Percentiles rank a stretch among this genome's conserved stretches.
phyloP scores from a whole-genome alignment of 371 early-diverging fungal species.

The Rhizopus microsporus region DNA sequence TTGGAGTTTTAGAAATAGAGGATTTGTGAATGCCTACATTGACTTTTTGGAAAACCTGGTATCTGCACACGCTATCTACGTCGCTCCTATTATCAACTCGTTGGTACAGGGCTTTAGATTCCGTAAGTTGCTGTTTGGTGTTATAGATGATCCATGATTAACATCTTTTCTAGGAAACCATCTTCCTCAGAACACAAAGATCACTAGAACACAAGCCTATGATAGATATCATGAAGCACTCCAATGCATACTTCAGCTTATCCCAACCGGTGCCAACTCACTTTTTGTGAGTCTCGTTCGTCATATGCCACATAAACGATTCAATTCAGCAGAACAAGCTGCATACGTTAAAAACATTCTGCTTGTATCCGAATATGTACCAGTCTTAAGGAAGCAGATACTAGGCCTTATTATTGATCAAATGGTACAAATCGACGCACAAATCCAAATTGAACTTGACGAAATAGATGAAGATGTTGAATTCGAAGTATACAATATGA shows the following conservation, averaged over 20 bases:
- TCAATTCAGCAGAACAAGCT: slow-evolving; percentile 64
- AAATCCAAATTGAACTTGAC: slow-evolving; percentile 91
- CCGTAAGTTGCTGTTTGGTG: slow-evolving; percentile 46
- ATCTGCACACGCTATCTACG: slow-evolving; percentile 83
- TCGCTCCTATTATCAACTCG: slow-evolving; percentile 63
- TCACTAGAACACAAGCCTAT: slow-evolving; percentile 41
- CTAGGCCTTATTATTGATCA: slow-evolving; percentile 78
- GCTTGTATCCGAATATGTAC: slow-evolving; percentile 73
- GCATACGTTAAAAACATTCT: slow-evolving; percentile 79
- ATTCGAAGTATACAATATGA: slow-evolving; percentile 40
- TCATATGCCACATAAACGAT: slow-evolving; percentile 79
- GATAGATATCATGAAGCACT: slow-evolving; percentile 72
- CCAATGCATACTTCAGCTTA: slow-evolving; percentile 66
- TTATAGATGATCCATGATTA: background rate
- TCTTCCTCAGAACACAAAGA: slow-evolving; percentile 27
- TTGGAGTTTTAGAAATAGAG: slow-evolving; percentile 66
- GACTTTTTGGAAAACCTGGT: slow-evolving; percentile 81
- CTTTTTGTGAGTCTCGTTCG: slow-evolving; percentile 66
- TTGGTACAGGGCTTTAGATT: slow-evolving; percentile 65
- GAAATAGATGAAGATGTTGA: slow-evolving; percentile 83
- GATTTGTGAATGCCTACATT: slow-evolving; percentile 65
- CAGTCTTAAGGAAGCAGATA: slow-evolving; percentile 72
- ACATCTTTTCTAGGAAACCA: slow-evolving; percentile 15
- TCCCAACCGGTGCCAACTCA: slow-evolving; percentile 77
- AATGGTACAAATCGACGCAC: slow-evolving; percentile 89